Conservation (phyloP, 2,329 filamentous ascomycete species). For the Cladobotryum protrusum region DNA sequence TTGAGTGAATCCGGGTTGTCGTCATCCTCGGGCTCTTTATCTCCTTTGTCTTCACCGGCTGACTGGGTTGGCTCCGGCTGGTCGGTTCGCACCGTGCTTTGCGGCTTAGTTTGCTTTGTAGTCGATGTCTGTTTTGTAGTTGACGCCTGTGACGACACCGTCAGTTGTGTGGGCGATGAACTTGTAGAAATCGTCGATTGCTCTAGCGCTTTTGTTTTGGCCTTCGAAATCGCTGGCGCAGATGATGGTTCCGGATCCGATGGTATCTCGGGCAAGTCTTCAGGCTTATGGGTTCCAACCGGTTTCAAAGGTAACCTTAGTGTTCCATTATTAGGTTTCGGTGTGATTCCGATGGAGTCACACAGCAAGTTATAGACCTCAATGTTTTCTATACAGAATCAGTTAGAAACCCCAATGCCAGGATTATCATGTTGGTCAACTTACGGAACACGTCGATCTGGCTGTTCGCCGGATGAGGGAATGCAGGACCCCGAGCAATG, state of each 20-base stretch:
- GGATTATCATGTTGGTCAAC: slow-evolving; percentile 30
- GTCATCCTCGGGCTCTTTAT: slow-evolving; percentile 13
- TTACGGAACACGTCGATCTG: slow-evolving; percentile 75
- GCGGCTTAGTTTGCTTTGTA: not conserved
- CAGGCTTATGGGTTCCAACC: slow-evolving; percentile 53
- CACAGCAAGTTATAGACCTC: slow-evolving; percentile 95
- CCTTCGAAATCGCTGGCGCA: not conserved
- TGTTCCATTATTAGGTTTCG: slow-evolving; percentile 82
- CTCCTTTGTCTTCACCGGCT: slow-evolving; percentile 8
- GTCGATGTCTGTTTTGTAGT: slow-evolving; percentile 3
- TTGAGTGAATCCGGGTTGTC: slow-evolving; percentile 21
- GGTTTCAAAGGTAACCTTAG: slow-evolving; percentile 64
- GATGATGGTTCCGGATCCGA: slow-evolving; percentile 40
- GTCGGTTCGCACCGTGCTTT: not conserved
- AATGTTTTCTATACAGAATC: slow-evolving; percentile 64
- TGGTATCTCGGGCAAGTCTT: slow-evolving; percentile 43
- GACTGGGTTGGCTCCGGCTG: slow-evolving; percentile 6
- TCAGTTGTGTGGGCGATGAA: no score
- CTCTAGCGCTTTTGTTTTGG: no score
- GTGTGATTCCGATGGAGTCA: slow-evolving; percentile 70
- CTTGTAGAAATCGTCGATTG: no score
- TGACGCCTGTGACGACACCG: not conserved
- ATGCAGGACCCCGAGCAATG: slow-evolving; percentile 83
- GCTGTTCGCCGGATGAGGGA: slow-evolving; percentile 78
- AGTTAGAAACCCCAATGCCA: slow-evolving; percentile 12